Conservation (phyloP, 371 early-diverging fungal genomes). For the Mortierella sp. region DNA sequence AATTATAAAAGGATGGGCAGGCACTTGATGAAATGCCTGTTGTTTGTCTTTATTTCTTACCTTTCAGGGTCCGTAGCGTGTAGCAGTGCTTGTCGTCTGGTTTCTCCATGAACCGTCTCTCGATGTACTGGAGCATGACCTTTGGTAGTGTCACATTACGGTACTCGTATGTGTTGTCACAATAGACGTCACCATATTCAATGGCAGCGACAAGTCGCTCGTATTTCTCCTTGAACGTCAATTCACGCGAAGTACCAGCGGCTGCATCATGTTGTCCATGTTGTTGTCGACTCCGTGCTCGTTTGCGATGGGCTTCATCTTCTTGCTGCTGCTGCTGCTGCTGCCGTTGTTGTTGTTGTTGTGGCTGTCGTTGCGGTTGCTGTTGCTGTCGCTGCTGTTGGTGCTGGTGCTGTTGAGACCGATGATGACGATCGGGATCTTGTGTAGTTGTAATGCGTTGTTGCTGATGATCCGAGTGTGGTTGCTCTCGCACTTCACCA, state of each 20-base stretch:
- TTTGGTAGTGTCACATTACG: slow-evolving; percentile 49
- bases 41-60: no score
- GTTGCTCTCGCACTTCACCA: no score
- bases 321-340: slow-evolving; percentile 8
- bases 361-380: background rate
- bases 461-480: no score
- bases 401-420: background rate
- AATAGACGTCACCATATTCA: slow-evolving; percentile 24
- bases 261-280: no score
- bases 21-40: no score
- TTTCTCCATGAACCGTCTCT: background rate
- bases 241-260: no score
- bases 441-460: no score
- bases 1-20: no score
- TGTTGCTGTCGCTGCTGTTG: slow-evolving; percentile 1
- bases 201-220: background rate
- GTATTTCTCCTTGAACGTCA: background rate
- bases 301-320: background rate
- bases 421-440: background rate
- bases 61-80: slow-evolving; percentile 15
- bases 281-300: background rate
- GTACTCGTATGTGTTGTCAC: slow-evolving; percentile 27
- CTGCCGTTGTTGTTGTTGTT: background rate
- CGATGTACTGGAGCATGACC: slow-evolving; percentile 13
- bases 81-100: background rate